Conservation (phyloP, 2,329 filamentous ascomycete genomes). For the Cephalotrichum gorgonifer region DNA sequence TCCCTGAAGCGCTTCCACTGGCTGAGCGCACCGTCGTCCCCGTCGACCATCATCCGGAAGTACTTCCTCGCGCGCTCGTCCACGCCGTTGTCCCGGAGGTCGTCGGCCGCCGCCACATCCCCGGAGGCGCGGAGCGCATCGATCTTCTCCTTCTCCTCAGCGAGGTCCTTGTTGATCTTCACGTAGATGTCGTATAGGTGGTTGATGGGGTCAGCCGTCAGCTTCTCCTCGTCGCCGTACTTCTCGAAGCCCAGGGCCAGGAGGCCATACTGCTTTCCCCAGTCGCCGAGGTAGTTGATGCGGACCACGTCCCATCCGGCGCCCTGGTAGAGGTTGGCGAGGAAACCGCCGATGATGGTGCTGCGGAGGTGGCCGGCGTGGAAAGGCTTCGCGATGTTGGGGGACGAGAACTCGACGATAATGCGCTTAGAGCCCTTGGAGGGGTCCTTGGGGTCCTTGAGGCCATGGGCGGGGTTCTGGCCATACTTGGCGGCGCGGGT, state of each 20-base stretch:
- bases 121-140: slow-evolving; percentile 44
- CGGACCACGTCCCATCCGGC: slow-evolving; percentile 64
- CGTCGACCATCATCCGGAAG: slow-evolving; percentile 62
- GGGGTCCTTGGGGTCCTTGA: slow-evolving; percentile 51
- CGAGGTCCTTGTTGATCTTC: slow-evolving; percentile 59
- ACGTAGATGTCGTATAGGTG: slow-evolving; percentile 78
- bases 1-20: slow-evolving; percentile 59
- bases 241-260: slow-evolving; percentile 65
- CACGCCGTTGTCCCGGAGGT: slow-evolving; percentile 43
- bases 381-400: slow-evolving; percentile 81
- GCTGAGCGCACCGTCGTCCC: slow-evolving; percentile 47
- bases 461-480: slow-evolving; percentile 47
- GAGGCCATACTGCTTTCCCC: slow-evolving; percentile 69
- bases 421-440: slow-evolving; percentile 52
- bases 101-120: slow-evolving; percentile 11
- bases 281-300: slow-evolving; percentile 73
- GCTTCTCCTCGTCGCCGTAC: slow-evolving; percentile 63
- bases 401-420: slow-evolving; percentile 74
- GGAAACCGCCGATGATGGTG: slow-evolving; percentile 71
- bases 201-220: slow-evolving; percentile 65
- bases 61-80: slow-evolving; percentile 68
- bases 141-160: slow-evolving; percentile 56
- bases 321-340: slow-evolving; percentile 59
- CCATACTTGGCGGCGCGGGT: slow-evolving; percentile 50
- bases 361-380: slow-evolving; percentile 68